Percentiles rank a stretch among this genome's conserved stretches.
Evolutionary conservation across 148 eudicot genomes (phyloP).

Genomic region (Rhododendron ferrugineum): DNA sequence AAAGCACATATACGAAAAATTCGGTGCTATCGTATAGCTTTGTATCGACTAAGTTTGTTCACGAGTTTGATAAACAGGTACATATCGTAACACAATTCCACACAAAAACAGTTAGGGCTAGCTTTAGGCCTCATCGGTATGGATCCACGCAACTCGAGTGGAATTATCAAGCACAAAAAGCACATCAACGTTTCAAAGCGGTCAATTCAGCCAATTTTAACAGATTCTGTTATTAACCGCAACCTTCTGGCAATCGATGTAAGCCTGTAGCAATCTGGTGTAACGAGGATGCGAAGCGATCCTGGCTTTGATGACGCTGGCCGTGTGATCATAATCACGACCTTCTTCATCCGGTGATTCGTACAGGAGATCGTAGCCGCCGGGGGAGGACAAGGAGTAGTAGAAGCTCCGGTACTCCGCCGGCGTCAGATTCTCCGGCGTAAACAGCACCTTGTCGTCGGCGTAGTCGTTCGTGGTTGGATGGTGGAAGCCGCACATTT

Average conservation of each 20-base stretch:
- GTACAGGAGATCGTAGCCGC: conserved; percentile 28
- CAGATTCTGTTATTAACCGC: not conserved
- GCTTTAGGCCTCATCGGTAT: not conserved
- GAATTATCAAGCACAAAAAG: no score
- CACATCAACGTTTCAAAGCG: not conserved
- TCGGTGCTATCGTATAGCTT: no score
- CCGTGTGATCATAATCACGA: conserved; percentile 2
- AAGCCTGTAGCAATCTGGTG: conserved; percentile 67
- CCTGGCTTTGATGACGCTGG: conserved; percentile 46
- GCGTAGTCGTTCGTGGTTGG: conserved; percentile 25
- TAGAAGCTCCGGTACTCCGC: conserved; percentile 37
- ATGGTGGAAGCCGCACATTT: conserved; percentile 52
- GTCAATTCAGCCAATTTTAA: not conserved
- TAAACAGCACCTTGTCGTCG: conserved; percentile 22
- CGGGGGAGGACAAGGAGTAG: conserved; percentile 11
- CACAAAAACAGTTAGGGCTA: no score
- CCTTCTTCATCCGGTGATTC: conserved; percentile 40
- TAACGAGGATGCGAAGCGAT: conserved; percentile 85
- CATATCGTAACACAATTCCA: no score
- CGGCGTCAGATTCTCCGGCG: conserved; percentile 39
- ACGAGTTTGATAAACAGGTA: no score
- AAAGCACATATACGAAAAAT: no score
- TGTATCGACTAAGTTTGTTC: no score
- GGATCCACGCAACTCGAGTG: not conserved
- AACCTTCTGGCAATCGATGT: conserved; percentile 92